phyloP scores from a whole-genome alignment of 106 monocot genomes.

The Dendrobium chrysotoxum region DNA sequence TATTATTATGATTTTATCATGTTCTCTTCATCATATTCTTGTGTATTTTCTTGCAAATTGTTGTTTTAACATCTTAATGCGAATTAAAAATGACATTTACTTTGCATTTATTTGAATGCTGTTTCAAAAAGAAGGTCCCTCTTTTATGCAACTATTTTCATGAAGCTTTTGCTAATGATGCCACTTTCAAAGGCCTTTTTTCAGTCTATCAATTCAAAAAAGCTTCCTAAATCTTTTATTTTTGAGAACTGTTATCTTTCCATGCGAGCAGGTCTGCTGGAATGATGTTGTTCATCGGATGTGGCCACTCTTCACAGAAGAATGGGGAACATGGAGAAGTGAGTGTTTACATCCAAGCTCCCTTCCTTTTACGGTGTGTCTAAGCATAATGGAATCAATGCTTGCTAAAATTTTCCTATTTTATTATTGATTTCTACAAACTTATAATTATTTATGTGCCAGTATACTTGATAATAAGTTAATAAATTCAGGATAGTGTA shows the following conservation, averaged over 20 bases:
- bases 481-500: conserved; percentile 75
- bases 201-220: neutral
- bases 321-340: conserved; percentile 91
- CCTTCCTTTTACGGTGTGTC: conserved; percentile 59
- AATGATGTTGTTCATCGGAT: conserved; percentile 88
- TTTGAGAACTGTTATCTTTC: neutral
- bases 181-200: neutral
- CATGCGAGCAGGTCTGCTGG: conserved; percentile 61
- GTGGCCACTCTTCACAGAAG: conserved; percentile 95
- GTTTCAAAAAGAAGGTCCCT: conserved; percentile 58
- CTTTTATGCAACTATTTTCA: conserved; percentile 62
- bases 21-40: neutral
- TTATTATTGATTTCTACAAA: neutral
- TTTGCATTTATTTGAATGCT: conserved; percentile 64
- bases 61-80: neutral
- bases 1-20: conserved; percentile 2
- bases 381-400: neutral
- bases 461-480: neutral
- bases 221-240: neutral
- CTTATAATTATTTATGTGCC: neutral
- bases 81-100: neutral
- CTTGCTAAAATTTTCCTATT: neutral
- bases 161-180: conserved; percentile 63
- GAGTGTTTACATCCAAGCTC: conserved; percentile 62
- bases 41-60: neutral